Conservation (phyloP, 306 rosid genomes). For the Malus asiatica region DNA sequence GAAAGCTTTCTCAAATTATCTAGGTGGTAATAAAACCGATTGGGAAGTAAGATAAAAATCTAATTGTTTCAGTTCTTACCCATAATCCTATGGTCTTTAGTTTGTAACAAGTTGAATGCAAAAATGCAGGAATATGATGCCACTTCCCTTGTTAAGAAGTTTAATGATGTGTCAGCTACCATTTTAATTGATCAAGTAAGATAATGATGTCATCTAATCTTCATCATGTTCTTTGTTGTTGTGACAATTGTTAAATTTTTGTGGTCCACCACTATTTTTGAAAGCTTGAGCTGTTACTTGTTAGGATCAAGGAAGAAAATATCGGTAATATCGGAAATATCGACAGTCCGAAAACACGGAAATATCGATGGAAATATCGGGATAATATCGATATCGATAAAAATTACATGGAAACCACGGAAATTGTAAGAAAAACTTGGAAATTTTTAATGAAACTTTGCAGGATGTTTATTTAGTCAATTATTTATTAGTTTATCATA, state of each 20-base stretch:
- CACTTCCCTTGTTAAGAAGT: slow-evolving; percentile 50
- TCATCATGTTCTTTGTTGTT: not conserved
- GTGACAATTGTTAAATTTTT: not conserved
- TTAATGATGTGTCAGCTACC: slow-evolving; percentile 41
- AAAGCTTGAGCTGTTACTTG: not conserved
- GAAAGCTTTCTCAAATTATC: slow-evolving; percentile 88
- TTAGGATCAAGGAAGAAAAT: no score
- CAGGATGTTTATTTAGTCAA: no score
- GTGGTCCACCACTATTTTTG: not conserved
- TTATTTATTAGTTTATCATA: no score
- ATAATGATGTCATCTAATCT: not conserved
- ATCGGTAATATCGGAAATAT: no score
- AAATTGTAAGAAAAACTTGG: no score
- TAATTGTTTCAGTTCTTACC: not conserved
- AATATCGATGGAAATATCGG: no score
- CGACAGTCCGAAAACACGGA: no score
- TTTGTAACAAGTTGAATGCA: slow-evolving; percentile 1
- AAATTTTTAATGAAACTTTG: no score
- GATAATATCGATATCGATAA: no score
- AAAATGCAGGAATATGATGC: slow-evolving; percentile 90
- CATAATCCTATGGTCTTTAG: not conserved
- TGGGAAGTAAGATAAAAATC: slow-evolving; percentile 66
- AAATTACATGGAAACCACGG: no score
- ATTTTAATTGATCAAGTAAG: slow-evolving; percentile 92
- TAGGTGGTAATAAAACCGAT: slow-evolving; percentile 61